phyloP scores from a whole-genome alignment of 2,329 filamentous ascomycete genomes.

The Trichophyton simii region DNA sequence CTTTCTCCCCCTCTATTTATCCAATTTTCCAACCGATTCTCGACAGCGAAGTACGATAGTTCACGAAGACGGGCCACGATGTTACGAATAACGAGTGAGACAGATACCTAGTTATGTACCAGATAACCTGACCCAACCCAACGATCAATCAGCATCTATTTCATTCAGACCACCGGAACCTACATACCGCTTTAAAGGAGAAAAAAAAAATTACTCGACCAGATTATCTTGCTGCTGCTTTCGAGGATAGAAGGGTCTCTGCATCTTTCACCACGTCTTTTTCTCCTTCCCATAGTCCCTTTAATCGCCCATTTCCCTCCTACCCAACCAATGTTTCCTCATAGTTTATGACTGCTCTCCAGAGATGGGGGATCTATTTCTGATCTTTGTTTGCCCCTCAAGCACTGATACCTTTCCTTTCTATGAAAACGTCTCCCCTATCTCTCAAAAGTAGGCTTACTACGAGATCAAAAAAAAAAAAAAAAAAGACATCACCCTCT shows the following conservation, averaged over 20 bases:
- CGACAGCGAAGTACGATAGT: conserved; percentile 1
- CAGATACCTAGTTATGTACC: background rate
- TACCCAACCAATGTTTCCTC: background rate
- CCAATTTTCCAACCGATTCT: background rate
- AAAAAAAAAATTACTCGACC: too few relatives aligned
- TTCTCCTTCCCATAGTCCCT: background rate
- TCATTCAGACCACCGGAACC: background rate
- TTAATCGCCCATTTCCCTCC: background rate
- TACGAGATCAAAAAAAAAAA: background rate
- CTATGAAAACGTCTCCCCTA: background rate
- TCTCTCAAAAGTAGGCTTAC: background rate
- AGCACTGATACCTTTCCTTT: background rate
- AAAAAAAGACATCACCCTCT: background rate
- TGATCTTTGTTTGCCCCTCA: background rate
- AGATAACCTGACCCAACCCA: background rate
- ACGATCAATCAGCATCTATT: conserved; percentile 1
- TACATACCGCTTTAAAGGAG: too few relatives aligned
- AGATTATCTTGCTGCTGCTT: background rate
- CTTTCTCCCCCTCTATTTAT: background rate
- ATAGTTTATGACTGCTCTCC: background rate
- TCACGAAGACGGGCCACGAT: background rate
- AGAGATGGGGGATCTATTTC: background rate
- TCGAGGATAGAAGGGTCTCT: conserved; percentile 3
- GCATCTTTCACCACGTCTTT: background rate
- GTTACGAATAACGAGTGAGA: conserved; percentile 1